Percentiles rank a stretch among this genome's conserved stretches.
Conservation (phyloP, 768 basidiomycete genomes). For the Mycena floridula region DNA sequence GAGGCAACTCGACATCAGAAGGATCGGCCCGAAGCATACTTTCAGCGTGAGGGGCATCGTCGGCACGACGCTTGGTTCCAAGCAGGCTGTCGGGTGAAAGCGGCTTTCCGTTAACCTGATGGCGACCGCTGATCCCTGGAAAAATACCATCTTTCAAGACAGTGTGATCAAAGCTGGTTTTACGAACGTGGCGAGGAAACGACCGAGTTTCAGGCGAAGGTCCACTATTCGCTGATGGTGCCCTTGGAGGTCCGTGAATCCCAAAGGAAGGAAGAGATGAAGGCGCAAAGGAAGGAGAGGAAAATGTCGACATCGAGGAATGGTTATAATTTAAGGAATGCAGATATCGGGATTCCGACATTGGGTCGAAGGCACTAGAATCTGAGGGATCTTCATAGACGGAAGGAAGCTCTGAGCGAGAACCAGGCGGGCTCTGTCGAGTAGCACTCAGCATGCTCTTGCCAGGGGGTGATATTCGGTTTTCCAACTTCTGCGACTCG, state of each 20-base stretch:
- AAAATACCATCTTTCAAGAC: conserved; percentile 63
- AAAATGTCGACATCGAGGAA: conserved; percentile 32
- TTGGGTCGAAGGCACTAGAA: conserved; percentile 30
- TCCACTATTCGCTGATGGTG: conserved; percentile 24
- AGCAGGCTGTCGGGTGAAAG: conserved; percentile 55
- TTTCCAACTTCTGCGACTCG: conserved; percentile 17
- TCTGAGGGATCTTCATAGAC: conserved; percentile 38
- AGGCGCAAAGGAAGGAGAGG: conserved; percentile 51
- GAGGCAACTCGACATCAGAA: conserved; percentile 39
- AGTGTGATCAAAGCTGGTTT: conserved; percentile 94
- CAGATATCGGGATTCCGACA: conserved; percentile 21
- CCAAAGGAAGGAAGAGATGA: conserved; percentile 73
- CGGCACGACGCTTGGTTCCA: conserved; percentile 76
- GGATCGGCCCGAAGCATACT: conserved; percentile 78
- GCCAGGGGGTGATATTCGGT: conserved; percentile 26
- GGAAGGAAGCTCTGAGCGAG: conserved; percentile 37
- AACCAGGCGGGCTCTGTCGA: conserved; percentile 39
- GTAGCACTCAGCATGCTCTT: conserved; percentile 37
- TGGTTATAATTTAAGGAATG: conserved; percentile 29
- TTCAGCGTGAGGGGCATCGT: conserved; percentile 74
- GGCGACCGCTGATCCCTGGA: conserved; percentile 55
- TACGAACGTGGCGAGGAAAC: conserved; percentile 83
- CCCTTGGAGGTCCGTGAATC: conserved; percentile 48
- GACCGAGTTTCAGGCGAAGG: conserved; percentile 39
- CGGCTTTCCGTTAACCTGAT: conserved; percentile 79